These are phyloP conservation scores for Plectranthus barbatus DNA, from an alignment of 257 asterid genomes.

Conservation along the genomic window DNA sequence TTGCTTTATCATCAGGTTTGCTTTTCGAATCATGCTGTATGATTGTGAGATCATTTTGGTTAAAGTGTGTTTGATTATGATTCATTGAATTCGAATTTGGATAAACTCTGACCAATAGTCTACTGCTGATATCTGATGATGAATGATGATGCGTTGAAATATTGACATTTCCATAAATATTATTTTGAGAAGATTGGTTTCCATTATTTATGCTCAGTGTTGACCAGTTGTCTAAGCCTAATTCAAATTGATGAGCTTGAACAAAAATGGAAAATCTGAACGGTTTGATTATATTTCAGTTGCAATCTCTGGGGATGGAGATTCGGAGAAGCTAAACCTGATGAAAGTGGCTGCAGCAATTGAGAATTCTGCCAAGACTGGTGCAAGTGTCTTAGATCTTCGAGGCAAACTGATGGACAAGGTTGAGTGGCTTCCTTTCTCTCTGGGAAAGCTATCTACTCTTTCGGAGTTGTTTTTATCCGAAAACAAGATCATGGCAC, in stretches of 20 bases:
- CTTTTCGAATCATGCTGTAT: neutral
- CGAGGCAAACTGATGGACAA: constrained; percentile 60
- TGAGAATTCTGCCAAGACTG: constrained; percentile 41
- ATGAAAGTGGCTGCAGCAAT: constrained; percentile 55
- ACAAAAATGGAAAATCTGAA: too few species aligned
- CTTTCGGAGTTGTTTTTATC: constrained; percentile 50
- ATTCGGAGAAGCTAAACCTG: constrained; percentile 39
- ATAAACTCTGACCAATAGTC: neutral
- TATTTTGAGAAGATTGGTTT: neutral
- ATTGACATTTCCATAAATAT: too few species aligned
- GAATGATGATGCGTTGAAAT: neutral
- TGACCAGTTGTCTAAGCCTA: too few species aligned
- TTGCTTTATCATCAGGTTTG: constrained; percentile 42
- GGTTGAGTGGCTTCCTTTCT: constrained; percentile 80
- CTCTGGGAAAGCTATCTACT: constrained; percentile 61
- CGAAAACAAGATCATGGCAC: constrained; percentile 70
- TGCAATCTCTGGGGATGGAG: constrained; percentile 28
- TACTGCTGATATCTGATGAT: neutral
- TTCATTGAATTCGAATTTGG: neutral
- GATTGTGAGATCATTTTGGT: neutral
- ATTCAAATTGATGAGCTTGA: neutral
- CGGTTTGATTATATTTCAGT: constrained; percentile 14
- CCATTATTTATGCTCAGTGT: neutral
- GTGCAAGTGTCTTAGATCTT: constrained; percentile 49
- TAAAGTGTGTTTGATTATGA: neutral